A percentile compares a stretch with the other conserved stretches of the same genome.
phyloP scores from a whole-genome alignment of 1,284 basidiomycete species.

The Sanguinoderma infundibulare region DNA sequence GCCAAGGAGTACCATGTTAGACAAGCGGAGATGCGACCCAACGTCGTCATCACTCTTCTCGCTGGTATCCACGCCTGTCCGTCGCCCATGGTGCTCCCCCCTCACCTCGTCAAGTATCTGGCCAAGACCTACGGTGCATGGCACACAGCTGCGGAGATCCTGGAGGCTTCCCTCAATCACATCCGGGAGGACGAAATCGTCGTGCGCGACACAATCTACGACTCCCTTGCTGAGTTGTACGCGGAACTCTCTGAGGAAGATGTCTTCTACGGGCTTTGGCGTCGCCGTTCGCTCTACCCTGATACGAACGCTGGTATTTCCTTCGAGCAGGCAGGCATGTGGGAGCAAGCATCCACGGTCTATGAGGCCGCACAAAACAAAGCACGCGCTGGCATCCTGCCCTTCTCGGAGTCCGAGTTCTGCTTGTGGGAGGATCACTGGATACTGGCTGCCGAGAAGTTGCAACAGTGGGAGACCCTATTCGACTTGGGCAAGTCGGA shows the following conservation, averaged over 20 bases:
- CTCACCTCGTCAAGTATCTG: constrained; percentile 95
- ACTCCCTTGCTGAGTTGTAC: constrained; percentile 94
- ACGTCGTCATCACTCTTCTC: constrained; percentile 92
- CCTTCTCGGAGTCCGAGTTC: constrained; percentile 96
- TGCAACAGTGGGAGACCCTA: constrained; percentile 98
- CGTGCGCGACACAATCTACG: constrained; percentile 86
- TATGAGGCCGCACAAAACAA: constrained; percentile 94
- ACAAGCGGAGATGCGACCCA: constrained; percentile 91
- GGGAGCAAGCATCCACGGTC: constrained; percentile 89
- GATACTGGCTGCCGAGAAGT: constrained; percentile 94
- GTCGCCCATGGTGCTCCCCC: constrained; percentile 89
- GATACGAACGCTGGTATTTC: constrained; percentile 95
- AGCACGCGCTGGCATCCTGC: constrained; percentile 82
- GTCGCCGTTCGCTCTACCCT: constrained; percentile 83
- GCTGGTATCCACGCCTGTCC: constrained; percentile 84
- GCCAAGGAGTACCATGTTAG: constrained; percentile 94
- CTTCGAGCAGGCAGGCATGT: constrained; percentile 97
- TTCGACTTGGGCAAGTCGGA: constrained; percentile 93
- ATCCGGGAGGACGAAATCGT: constrained; percentile 83
- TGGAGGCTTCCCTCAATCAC: constrained; percentile 79
- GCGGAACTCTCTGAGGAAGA: constrained; percentile 97
- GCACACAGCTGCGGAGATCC: constrained; percentile 90
- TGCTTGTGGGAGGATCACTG: constrained; percentile 99
- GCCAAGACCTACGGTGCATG: constrained; percentile 97
- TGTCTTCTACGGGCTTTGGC: constrained; percentile 97